Evolutionary conservation across 192 early-diverging fungal genomes (phyloP).

Genomic region (Backusella sp.): DNA sequence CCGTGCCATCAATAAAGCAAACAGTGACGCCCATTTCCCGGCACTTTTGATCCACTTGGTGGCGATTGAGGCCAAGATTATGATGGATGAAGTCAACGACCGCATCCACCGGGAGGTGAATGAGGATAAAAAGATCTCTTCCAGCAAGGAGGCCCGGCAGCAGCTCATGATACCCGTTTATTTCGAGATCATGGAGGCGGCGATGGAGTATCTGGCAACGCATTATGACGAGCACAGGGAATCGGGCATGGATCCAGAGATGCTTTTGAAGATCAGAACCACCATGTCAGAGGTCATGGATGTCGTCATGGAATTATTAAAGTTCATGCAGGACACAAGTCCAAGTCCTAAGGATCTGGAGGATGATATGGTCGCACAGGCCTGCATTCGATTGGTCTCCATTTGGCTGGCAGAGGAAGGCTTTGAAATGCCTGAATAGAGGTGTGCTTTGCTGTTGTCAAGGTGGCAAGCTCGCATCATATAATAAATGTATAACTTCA

Average conservation of each 20-base stretch:
- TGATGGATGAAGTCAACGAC: constrained; percentile 38
- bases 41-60: constrained; percentile 38
- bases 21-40: constrained; percentile 35
- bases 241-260: constrained; percentile 32
- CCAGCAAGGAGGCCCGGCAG: constrained; percentile 16
- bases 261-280: constrained; percentile 32
- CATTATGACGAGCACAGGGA: constrained; percentile 26
- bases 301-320: constrained; percentile 34
- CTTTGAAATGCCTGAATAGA: constrained; percentile 23
- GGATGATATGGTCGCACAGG: constrained; percentile 20
- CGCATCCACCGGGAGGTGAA: not conserved
- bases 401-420: constrained; percentile 38
- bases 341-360: constrained; percentile 9
- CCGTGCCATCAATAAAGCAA: not conserved
- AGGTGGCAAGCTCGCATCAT: no score
- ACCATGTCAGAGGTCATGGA: constrained; percentile 37
- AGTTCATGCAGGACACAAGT: constrained; percentile 25
- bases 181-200: constrained; percentile 41
- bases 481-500: no score
- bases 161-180: constrained; percentile 38
- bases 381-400: constrained; percentile 27
- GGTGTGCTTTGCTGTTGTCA: no score
- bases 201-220: constrained; percentile 37
- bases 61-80: constrained; percentile 39
- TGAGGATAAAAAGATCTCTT: constrained; percentile 2